phyloP scores from a whole-genome alignment of 805 yeast genomes.

The Yarrowia sp. region DNA sequence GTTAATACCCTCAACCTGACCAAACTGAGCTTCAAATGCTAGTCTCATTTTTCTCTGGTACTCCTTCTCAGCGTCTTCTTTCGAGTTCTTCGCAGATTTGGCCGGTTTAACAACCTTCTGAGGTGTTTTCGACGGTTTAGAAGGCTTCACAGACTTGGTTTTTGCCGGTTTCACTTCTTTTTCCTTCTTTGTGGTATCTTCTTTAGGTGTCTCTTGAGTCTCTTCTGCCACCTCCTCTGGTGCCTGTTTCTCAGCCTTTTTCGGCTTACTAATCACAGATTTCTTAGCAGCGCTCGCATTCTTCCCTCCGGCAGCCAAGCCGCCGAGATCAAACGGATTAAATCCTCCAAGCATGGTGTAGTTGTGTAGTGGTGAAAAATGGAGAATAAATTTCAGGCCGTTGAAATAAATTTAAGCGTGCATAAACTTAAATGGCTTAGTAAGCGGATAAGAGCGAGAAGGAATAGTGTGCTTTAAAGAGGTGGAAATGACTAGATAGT shows the following conservation, averaged over 20 bases:
- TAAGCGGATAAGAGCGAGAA: neutral
- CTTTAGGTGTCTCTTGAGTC: neutral
- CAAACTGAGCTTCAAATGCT: slow-evolving; percentile 51
- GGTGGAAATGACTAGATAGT: too few relatives aligned
- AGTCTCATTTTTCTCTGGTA: slow-evolving; percentile 43
- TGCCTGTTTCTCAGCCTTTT: neutral
- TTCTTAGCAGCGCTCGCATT: neutral
- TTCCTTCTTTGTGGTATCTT: slow-evolving; percentile 1
- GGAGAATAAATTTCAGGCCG: slow-evolving; percentile 17
- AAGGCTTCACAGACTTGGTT: neutral
- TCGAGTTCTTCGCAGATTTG: slow-evolving; percentile 6
- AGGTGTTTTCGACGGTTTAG: neutral
- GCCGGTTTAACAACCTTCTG: neutral
- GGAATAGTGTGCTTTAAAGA: too few relatives aligned
- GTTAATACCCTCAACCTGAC: slow-evolving; percentile 38
- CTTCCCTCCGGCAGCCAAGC: neutral
- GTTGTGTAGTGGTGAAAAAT: neutral
- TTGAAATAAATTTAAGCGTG: slow-evolving; percentile 35
- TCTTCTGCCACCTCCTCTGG: neutral
- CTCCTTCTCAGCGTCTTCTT: slow-evolving; percentile 41
- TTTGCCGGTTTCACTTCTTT: neutral
- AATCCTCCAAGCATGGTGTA: slow-evolving; percentile 35
- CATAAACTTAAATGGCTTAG: slow-evolving; percentile 13
- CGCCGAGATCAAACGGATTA: slow-evolving; percentile 36
- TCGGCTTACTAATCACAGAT: neutral